These are phyloP conservation scores for Patellifolia procumbens DNA, from an alignment of 179 eudicot genomes.

Conservation along the genomic window DNA sequence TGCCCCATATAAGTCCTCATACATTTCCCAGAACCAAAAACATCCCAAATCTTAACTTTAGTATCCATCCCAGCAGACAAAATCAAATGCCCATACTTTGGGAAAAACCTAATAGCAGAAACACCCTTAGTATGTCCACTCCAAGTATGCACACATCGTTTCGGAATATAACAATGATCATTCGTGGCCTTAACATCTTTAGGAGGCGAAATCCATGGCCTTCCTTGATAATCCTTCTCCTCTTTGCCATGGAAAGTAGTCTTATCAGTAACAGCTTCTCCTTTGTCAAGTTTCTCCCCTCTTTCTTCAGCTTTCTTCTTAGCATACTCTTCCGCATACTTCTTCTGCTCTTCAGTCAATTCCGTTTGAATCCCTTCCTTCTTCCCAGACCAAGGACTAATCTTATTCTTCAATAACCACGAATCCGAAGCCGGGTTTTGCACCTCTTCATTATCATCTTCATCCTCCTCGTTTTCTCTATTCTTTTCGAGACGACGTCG, in stretches of 20 bases:
- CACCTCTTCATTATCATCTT: constrained; percentile 35
- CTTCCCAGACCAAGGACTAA: constrained; percentile 92
- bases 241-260: constrained; percentile 86
- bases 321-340: constrained; percentile 87
- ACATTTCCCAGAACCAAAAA: constrained; percentile 77
- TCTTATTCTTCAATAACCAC: constrained; percentile 73
- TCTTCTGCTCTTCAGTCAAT: constrained; percentile 90
- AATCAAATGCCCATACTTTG: constrained; percentile 82
- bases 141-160: constrained; percentile 86
- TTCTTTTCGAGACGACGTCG: constrained; percentile 60
- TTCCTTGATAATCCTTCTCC: constrained; percentile 90
- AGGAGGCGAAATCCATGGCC: constrained; percentile 90
- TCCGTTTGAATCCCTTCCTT: constrained; percentile 64
- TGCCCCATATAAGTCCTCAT: constrained; percentile 99
- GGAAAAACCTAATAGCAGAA: constrained; percentile 85
- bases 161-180: constrained; percentile 92
- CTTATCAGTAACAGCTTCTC: constrained; percentile 49
- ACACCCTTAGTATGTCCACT: constrained; percentile 95
- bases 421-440: constrained; percentile 70
- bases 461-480: constrained; percentile 30
- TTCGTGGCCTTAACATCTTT: constrained; percentile 72
- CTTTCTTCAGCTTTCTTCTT: constrained; percentile 59
- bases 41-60: constrained; percentile 94
- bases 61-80: constrained; percentile 89
- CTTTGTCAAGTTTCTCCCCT: constrained; percentile 49